phyloP scores from a whole-genome alignment of 306 rosid genomes.

The Begonia loranthoides region DNA sequence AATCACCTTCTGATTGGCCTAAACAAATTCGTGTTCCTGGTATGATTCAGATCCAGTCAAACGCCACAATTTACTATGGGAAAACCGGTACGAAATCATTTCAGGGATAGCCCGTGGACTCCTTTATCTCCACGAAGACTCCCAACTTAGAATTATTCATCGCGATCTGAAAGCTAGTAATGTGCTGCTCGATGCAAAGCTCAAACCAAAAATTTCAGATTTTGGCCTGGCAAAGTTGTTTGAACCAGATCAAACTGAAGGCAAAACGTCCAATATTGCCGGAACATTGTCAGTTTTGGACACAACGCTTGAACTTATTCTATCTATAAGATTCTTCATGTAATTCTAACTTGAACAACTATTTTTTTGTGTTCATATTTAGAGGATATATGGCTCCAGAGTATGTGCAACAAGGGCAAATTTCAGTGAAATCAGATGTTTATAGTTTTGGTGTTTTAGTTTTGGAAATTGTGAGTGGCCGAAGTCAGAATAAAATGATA shows the following conservation, averaged over 20 bases:
- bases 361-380: not conserved
- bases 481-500: constrained; percentile 9
- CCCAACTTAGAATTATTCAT: constrained; percentile 22
- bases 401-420: constrained; percentile 26
- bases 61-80: constrained; percentile 18
- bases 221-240: constrained; percentile 38
- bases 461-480: constrained; percentile 37
- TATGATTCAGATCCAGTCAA: constrained; percentile 17
- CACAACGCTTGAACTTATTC: not conserved
- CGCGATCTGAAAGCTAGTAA: constrained; percentile 34
- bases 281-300: constrained; percentile 23
- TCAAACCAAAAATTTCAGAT: constrained; percentile 32
- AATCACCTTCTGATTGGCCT: not conserved
- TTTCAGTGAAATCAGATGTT: constrained; percentile 32
- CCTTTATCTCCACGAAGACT: constrained; percentile 38
- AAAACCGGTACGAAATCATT: constrained; percentile 21
- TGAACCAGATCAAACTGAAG: constrained; percentile 17
- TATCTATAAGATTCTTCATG: not conserved
- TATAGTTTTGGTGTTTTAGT: constrained; percentile 40
- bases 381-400: constrained; percentile 74
- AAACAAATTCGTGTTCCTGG: not conserved
- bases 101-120: constrained; percentile 23
- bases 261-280: constrained; percentile 15
- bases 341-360: not conserved
- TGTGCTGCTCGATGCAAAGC: constrained; percentile 24